phyloP scores from a whole-genome alignment of 345 rosid species.

The Euphorbia lathyris region DNA sequence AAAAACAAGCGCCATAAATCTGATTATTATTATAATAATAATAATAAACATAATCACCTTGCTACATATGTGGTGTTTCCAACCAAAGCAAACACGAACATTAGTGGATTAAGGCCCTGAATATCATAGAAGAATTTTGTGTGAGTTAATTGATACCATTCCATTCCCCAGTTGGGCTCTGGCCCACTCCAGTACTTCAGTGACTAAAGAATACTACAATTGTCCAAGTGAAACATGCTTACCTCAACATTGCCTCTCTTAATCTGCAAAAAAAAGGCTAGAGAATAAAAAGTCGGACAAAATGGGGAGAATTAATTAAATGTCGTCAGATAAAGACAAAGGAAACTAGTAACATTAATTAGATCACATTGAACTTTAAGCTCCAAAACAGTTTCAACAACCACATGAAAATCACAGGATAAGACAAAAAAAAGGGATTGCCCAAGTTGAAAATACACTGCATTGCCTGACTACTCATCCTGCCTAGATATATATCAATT shows the following conservation, averaged over 20 bases:
- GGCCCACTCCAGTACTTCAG: not conserved
- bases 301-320: not conserved
- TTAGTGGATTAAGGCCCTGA: constrained; percentile 81
- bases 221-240: constrained; percentile 17
- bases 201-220: too few relatives aligned
- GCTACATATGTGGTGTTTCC: constrained; percentile 77
- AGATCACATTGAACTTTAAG: not conserved
- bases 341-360: not conserved
- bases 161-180: not conserved
- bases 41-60: constrained; percentile 42
- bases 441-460: not conserved
- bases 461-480: not conserved
- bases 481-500: not conserved
- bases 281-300: constrained; percentile 4
- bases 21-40: not conserved
- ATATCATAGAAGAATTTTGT: constrained; percentile 19
- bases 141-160: constrained; percentile 9
- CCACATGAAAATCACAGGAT: not conserved
- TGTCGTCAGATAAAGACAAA: not conserved
- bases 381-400: not conserved
- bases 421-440: not conserved
- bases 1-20: not conserved
- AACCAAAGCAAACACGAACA: constrained; percentile 78
- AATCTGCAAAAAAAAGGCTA: constrained; percentile 45
- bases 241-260: constrained; percentile 81